Conservation (phyloP, 2,329 filamentous ascomycete species). For the Lachnellula arida region DNA sequence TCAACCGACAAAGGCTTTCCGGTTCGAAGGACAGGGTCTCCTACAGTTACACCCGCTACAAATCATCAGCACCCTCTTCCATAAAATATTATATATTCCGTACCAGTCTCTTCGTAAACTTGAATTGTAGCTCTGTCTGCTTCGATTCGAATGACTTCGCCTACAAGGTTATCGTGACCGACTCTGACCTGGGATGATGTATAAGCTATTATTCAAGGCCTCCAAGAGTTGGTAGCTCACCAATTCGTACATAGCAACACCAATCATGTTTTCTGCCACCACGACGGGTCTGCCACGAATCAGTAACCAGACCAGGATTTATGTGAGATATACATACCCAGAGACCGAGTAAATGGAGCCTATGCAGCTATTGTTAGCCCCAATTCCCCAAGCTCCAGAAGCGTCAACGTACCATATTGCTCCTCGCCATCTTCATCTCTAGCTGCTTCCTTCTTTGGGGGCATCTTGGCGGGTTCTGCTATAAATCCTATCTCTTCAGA, state of each 20-base stretch:
- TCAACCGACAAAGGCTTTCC: constrained; percentile 97
- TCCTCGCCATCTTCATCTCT: constrained; percentile 44
- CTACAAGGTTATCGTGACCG: constrained; percentile 84
- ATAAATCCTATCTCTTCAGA: constrained; percentile 16
- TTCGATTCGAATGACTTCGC: constrained; percentile 97
- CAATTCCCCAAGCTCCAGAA: constrained; percentile 3
- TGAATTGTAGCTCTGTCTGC: constrained; percentile 95
- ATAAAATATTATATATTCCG: constrained; percentile 22
- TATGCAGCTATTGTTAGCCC: constrained; percentile 30
- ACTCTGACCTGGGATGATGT: constrained; percentile 66
- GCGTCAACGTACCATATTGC: constrained; percentile 46
- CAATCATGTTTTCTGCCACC: constrained; percentile 96
- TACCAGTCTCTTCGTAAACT: constrained; percentile 98
- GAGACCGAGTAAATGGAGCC: constrained; percentile 68
- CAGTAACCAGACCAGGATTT: constrained; percentile 12
- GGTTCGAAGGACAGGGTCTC: constrained; percentile 85
- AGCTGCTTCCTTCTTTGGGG: constrained; percentile 36
- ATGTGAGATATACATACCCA: constrained; percentile 39
- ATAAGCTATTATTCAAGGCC: constrained; percentile 41
- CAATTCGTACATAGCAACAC: constrained; percentile 99
- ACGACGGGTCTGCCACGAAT: constrained; percentile 72
- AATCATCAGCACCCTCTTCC: constrained; percentile 22
- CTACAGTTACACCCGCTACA: constrained; percentile 86
- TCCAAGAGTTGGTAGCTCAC: constrained; percentile 33
- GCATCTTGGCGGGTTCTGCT: constrained; percentile 30